These are phyloP conservation scores for Knoxdaviesia capensis DNA, from an alignment of 2,329 filamentous ascomycete species.

Conservation along the genomic window DNA sequence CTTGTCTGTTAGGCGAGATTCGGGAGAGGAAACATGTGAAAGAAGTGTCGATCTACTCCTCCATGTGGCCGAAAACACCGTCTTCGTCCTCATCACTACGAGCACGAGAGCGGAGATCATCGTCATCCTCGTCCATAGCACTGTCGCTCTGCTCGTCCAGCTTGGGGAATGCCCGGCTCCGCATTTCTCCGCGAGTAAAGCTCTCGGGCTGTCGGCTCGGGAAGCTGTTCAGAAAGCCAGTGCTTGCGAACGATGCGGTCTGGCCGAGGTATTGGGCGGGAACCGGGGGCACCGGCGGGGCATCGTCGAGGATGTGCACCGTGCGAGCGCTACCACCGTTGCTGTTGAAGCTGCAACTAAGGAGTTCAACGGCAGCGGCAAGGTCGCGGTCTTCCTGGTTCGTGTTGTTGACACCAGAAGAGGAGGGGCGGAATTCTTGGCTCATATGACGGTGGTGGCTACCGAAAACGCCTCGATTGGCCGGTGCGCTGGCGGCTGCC, in stretches of 20 bases:
- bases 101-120: conserved; percentile 37
- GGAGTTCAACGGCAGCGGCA: conserved; percentile 72
- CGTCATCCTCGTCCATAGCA: conserved; percentile 45
- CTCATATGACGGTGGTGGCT: conserved; percentile 52
- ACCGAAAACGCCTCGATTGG: conserved; percentile 10
- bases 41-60: conserved; percentile 37
- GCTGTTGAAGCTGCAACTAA: conserved; percentile 83
- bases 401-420: conserved; percentile 54
- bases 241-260: conserved; percentile 31
- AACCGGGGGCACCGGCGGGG: conserved; percentile 73
- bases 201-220: conserved; percentile 40
- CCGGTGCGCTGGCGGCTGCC: too few species aligned
- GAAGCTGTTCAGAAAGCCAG: conserved; percentile 44
- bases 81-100: conserved; percentile 81
- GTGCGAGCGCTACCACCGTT: conserved; percentile 30
- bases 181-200: conserved; percentile 39
- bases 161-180: conserved; percentile 8
- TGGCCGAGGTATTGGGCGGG: conserved; percentile 60
- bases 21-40: too few species aligned
- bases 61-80: conserved; percentile 90
- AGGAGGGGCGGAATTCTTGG: conserved; percentile 56
- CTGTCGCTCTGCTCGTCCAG: conserved; percentile 33
- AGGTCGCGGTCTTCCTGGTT: conserved; percentile 74
- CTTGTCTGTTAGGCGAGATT: too few species aligned
- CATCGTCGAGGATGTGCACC: conserved; percentile 43